Evolutionary conservation across 345 rosid genomes (phyloP), one percentile per base, ranked within the genome.

Genomic region (Heritiera littoralis): DNA sequence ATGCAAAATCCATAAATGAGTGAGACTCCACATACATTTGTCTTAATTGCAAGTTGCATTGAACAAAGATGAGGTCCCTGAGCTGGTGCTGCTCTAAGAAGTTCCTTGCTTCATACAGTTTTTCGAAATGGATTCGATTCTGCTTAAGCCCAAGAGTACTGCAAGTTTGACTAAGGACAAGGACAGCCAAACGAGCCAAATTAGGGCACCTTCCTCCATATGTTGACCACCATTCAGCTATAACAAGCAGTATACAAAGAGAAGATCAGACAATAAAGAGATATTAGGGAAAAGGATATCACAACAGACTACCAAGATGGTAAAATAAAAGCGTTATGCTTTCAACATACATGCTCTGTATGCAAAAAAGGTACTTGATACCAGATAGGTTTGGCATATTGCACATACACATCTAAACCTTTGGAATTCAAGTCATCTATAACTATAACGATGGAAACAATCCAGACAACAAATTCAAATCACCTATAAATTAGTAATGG

Each of bases 161-260:
- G 66, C 98, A 94, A 32, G 98, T 87, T 86, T 94, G 99, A 80
- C 92, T 86, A 69, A 94, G 88, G 78, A 96, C 85, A n/a, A 93
- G 95, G 66, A 86, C 75, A 0, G 98, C 98, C 81, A 96, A 79
- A 49, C 92, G 94, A 70, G 94, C 85, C 88, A 96, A 87, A 83
- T 96, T 92, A 65, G 94, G 92, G 84, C 99, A 94, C 77, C 93
- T 88, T 81, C 95, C 98, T 66, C 97, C 98, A 81, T 91, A 94
- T 9, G 97, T 88, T 77, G 92, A 88, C 99, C 99, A 96, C 99
- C 99, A 94, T 81, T 96, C 99, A 80, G 88, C 99, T 96, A 77
- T 43, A 84, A 75, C 63, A 86, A 75, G 54, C 40, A 80, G 23
- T 15, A 55, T 14, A 41, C 8, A 5, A 45, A 56, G 66, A 2